Conservation (phyloP, 2,329 filamentous ascomycete genomes). For the Penicillium occitanis region DNA sequence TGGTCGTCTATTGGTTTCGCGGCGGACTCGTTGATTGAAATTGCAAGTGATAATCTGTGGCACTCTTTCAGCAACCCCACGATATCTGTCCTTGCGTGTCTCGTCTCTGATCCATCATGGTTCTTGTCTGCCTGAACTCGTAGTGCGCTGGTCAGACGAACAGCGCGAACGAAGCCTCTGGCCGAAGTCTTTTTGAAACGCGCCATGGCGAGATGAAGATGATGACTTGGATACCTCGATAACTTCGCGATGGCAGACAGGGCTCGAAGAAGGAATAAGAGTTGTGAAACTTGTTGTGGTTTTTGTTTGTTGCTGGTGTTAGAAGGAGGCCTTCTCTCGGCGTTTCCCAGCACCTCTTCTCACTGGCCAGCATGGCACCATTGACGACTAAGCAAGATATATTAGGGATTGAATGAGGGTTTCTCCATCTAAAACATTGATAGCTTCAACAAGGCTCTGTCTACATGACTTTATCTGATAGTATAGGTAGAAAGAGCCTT, state of each 20-base stretch:
- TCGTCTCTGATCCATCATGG: neutral
- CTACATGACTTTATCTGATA: neutral
- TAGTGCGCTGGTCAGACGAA: neutral
- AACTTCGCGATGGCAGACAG: neutral
- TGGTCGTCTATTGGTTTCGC: neutral
- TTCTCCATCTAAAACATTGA: neutral
- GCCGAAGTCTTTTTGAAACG: neutral
- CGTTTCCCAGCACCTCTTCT: neutral
- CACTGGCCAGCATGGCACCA: neutral
- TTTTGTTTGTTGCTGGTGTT: neutral
- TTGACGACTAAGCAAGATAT: neutral
- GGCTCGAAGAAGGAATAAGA: neutral
- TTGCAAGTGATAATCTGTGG: neutral
- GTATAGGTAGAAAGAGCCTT: neutral
- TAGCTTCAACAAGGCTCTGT: neutral
- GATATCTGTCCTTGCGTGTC: neutral
- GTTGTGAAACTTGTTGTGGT: neutral
- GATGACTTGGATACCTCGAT: neutral
- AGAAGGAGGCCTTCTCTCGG: neutral
- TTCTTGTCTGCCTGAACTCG: neutral
- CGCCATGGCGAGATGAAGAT: neutral
- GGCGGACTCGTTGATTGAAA: neutral
- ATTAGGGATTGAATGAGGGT: neutral
- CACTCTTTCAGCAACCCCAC: neutral
- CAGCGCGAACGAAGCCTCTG: neutral